Conservation (phyloP, 805 yeast genomes). For the Kazachstania viticola region DNA sequence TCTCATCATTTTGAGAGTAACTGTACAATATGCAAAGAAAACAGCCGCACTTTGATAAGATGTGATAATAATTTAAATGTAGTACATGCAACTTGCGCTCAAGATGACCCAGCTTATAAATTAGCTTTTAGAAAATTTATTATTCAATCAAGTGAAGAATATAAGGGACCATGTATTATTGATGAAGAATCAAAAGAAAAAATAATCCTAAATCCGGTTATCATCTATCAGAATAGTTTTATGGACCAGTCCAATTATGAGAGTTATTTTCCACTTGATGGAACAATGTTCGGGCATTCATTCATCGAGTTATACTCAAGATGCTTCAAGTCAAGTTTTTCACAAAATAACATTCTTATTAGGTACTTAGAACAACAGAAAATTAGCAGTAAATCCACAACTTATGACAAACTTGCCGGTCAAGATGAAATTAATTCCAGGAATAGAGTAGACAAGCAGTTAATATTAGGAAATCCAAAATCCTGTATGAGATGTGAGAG, state of each 20-base stretch:
- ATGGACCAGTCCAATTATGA: neutral
- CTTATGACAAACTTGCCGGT: neutral
- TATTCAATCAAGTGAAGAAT: neutral
- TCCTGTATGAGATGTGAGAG: constrained; percentile 11
- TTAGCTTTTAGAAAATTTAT: constrained; percentile 7
- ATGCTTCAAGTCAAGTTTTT: constrained; percentile 3
- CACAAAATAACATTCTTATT: constrained; percentile 2
- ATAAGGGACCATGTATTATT: neutral
- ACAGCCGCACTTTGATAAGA: constrained; percentile 34
- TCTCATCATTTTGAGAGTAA: constrained; percentile 21
- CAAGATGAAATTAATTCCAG: neutral
- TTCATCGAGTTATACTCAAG: constrained; percentile 6
- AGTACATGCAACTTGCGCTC: constrained; percentile 22
- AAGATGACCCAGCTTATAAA: constrained; percentile 5
- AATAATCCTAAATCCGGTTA: constrained; percentile 5
- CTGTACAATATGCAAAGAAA: constrained; percentile 37
- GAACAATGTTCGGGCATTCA: constrained; percentile 1
- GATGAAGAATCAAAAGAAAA: neutral
- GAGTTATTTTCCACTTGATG: constrained; percentile 3
- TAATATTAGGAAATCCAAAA: constrained; percentile 1
- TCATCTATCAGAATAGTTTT: constrained; percentile 6
- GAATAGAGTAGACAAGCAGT: neutral
- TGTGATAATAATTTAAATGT: constrained; percentile 12
- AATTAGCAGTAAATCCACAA: neutral
- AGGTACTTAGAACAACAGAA: constrained; percentile 7